Evolutionary conservation across 768 basidiomycete species (phyloP).

Genomic region (Candolleomyces aberdarensis): DNA sequence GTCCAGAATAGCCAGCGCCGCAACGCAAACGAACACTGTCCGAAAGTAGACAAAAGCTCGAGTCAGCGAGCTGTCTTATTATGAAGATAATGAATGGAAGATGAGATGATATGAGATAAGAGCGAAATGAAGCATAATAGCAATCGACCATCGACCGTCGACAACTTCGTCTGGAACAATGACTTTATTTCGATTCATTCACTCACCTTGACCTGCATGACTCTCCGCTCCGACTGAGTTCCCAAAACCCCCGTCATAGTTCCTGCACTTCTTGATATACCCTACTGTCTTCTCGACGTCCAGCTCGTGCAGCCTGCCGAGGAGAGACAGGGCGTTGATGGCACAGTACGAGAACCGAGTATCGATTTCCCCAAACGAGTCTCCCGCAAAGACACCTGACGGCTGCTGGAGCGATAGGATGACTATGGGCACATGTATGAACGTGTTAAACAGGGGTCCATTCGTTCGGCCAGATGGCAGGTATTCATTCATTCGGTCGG

Average conservation of each 20-base stretch:
- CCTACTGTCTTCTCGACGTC: slow-evolving; percentile 64
- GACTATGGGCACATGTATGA: slow-evolving; percentile 41
- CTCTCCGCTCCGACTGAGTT: slow-evolving; percentile 82
- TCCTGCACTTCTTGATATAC: slow-evolving; percentile 77
- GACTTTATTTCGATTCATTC: background rate
- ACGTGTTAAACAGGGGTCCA: background rate
- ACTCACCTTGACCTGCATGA: slow-evolving; percentile 84
- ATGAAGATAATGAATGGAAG: too few relatives aligned
- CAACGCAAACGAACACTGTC: slow-evolving; percentile 86
- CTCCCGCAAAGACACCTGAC: slow-evolving; percentile 88
- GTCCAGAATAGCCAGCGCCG: slow-evolving; percentile 84
- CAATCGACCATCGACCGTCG: too few relatives aligned
- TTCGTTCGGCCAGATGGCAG: too few relatives aligned
- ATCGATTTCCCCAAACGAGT: slow-evolving; percentile 87
- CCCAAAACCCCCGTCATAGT: slow-evolving; percentile 97
- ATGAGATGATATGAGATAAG: too few relatives aligned
- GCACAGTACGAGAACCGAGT: slow-evolving; percentile 91
- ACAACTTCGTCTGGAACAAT: too few relatives aligned
- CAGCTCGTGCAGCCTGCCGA: slow-evolving; percentile 69
- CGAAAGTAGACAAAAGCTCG: background rate
- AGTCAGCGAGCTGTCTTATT: background rate
- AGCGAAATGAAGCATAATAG: too few relatives aligned
- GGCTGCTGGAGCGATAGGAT: slow-evolving; percentile 81
- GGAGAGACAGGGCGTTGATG: slow-evolving; percentile 76
- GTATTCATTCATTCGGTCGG: too few relatives aligned